Conservation (phyloP, 371 early-diverging fungal genomes). For the Lichtheimia ornata region DNA sequence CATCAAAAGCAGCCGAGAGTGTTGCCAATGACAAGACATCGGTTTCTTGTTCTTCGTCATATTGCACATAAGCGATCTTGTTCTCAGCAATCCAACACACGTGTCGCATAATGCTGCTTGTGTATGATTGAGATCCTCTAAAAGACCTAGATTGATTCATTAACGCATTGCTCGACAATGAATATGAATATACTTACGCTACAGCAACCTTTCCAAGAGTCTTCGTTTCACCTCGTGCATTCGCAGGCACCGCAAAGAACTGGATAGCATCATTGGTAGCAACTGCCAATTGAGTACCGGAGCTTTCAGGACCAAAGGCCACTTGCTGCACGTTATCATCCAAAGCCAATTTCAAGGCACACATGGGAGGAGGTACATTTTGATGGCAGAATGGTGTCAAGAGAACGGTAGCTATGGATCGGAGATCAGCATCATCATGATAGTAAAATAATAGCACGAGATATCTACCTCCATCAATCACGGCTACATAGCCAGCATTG, state of each 20-base stretch:
- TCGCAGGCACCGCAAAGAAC: constrained; percentile 44
- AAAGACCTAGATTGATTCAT: neutral
- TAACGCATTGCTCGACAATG: neutral
- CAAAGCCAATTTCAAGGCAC: constrained; percentile 43
- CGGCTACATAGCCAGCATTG: constrained; percentile 72
- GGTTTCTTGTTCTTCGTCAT: constrained; percentile 23
- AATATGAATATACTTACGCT: neutral
- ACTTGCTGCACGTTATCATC: constrained; percentile 58
- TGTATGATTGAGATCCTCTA: neutral
- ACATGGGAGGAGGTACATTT: constrained; percentile 97
- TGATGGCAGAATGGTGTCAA: constrained; percentile 85
- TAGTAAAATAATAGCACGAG: neutral
- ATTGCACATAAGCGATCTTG: constrained; percentile 30
- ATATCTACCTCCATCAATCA: constrained; percentile 69
- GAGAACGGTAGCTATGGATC: constrained; percentile 42
- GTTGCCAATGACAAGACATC: constrained; percentile 31
- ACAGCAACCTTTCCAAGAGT: constrained; percentile 16
- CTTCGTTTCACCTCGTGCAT: constrained; percentile 26
- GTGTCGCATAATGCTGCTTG: constrained; percentile 31
- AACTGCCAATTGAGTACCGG: constrained; percentile 73
- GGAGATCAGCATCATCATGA: neutral
- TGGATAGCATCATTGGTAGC: constrained; percentile 56
- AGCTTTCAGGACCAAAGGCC: constrained; percentile 59
- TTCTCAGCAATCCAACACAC: constrained; percentile 35
- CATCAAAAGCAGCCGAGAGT: constrained; percentile 9